These are phyloP conservation scores for Neoarthrinium moseri DNA, from an alignment of 2,329 filamentous ascomycete species.

Conservation along the genomic window DNA sequence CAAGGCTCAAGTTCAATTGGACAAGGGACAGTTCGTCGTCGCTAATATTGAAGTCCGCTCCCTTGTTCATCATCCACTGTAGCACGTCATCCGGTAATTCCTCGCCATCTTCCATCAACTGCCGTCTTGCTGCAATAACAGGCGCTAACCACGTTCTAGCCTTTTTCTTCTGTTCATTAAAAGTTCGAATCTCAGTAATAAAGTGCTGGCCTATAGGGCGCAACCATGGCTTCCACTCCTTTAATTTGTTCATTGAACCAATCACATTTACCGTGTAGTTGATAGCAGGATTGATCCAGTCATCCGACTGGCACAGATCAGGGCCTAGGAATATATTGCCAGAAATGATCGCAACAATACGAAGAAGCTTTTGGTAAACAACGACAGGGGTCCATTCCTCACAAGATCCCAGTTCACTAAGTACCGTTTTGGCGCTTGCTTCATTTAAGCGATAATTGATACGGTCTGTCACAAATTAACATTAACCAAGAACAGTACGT, in stretches of 20 bases:
- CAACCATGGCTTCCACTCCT: constrained; percentile 24
- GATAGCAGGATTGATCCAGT: constrained; percentile 44
- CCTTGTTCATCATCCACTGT: constrained; percentile 40
- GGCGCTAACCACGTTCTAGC: constrained; percentile 35
- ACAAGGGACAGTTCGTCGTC: constrained; percentile 33
- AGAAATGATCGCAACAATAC: constrained; percentile 44
- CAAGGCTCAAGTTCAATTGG: constrained; percentile 42
- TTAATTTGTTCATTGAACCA: constrained; percentile 25
- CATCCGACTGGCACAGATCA: constrained; percentile 41
- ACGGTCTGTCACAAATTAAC: constrained; percentile 16
- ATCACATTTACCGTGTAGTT: constrained; percentile 45
- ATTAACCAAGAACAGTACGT: not conserved
- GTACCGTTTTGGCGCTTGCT: constrained; percentile 34
- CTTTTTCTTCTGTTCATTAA: constrained; percentile 29
- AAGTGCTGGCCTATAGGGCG: constrained; percentile 30
- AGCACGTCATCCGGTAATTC: constrained; percentile 42
- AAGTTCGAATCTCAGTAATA: constrained; percentile 31
- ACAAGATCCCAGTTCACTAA: constrained; percentile 30
- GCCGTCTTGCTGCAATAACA: constrained; percentile 28
- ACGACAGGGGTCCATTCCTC: constrained; percentile 40
- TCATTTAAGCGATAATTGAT: constrained; percentile 36
- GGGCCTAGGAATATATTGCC: constrained; percentile 47
- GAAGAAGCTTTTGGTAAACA: constrained; percentile 38
- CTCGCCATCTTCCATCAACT: constrained; percentile 16
- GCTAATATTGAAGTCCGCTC: constrained; percentile 25